Conservation (phyloP, 179 eudicot genomes). For the Beta corolliflora region DNA sequence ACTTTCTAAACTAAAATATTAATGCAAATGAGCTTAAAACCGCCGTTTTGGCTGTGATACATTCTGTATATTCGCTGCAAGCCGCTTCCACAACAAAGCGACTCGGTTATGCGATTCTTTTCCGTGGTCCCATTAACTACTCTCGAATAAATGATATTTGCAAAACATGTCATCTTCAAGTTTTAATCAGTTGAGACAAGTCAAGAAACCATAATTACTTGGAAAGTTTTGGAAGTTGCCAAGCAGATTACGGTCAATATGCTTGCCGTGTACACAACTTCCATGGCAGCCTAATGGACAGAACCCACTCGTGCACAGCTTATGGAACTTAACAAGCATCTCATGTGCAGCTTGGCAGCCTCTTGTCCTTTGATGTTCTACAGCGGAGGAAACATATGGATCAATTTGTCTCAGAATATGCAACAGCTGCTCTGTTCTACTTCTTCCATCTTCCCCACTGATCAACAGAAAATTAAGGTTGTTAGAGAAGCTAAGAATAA, state of each 20-base stretch:
- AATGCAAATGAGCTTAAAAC: no score
- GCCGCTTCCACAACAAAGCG: no score
- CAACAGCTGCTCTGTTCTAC: slow-evolving; percentile 90
- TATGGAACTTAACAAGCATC: slow-evolving; percentile 81
- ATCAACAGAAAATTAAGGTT: slow-evolving; percentile 20
- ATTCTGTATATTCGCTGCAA: no score
- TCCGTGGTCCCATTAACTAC: background rate
- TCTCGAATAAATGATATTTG: background rate
- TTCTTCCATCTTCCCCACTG: slow-evolving; percentile 99
- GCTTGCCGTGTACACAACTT: slow-evolving; percentile 72
- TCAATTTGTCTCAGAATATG: slow-evolving; percentile 88
- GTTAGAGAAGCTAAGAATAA: slow-evolving; percentile 21
- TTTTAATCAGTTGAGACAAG: background rate
- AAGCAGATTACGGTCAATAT: slow-evolving; percentile 45
- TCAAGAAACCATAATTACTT: slow-evolving; percentile 28
- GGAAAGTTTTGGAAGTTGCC: slow-evolving; percentile 43
- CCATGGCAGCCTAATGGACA: slow-evolving; percentile 90
- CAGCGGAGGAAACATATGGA: slow-evolving; percentile 78
- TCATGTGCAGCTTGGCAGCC: slow-evolving; percentile 87
- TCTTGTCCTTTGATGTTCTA: slow-evolving; percentile 85
- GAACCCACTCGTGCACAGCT: slow-evolving; percentile 75
- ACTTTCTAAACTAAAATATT: no score
- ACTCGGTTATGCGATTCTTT: no score
- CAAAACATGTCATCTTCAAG: background rate
- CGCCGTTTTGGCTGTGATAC: no score